Base-by-base conservation (phyloP, 495 filamentous ascomycete species). In the Trichocladium antarcticum region DNA sequence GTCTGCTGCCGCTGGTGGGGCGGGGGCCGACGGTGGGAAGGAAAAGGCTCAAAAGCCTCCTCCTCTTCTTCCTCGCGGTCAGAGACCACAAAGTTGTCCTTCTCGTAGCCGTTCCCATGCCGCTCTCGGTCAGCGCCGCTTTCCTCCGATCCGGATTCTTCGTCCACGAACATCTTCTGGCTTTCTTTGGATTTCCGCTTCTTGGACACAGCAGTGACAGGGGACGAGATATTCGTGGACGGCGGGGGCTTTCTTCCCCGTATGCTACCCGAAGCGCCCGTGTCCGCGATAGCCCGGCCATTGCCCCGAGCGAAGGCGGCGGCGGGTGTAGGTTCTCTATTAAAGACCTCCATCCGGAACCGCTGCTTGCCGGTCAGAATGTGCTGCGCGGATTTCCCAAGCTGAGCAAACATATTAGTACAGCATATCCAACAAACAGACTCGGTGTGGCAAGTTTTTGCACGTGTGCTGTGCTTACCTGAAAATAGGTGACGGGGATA, bases 161-260 rank as follows among this genome's bases (percentile, higher is more conserved):
- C 62, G 15, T 57, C 60, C 32, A 51, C 21, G 14, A 44, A 24
- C 36, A 46, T 45, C 17, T 34, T 32, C 45, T 51, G 15, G 15
- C 45, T 16, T 5, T 75, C 71, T 51, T 74, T 76, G 32, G 70
- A 71, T 60, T 82, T 72, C 15, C 55, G 56, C 41, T 61, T 68
- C 34, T 57, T 63, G 6, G 63, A 45, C 24, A 57, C 53, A 20
- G 60, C 56, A 32, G 55, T 74, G 3, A 87, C 62, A 6, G 92
- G 90, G 10, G 92, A 95, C 3, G 92, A 89, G 9, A 95, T 75
- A 46, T 87, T 84, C 0, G 90, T 95, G 5, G 90, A 93, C 43
- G 82, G 82, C 57, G 63, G 63, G 29, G 49, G 43, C 29, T 42
- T 34, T 72, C 61, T 8, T 12, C 8, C 20, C 43, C 44, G 44